Conservation (phyloP, 495 filamentous ascomycete species). For the Annulohypoxylon moriforme region DNA sequence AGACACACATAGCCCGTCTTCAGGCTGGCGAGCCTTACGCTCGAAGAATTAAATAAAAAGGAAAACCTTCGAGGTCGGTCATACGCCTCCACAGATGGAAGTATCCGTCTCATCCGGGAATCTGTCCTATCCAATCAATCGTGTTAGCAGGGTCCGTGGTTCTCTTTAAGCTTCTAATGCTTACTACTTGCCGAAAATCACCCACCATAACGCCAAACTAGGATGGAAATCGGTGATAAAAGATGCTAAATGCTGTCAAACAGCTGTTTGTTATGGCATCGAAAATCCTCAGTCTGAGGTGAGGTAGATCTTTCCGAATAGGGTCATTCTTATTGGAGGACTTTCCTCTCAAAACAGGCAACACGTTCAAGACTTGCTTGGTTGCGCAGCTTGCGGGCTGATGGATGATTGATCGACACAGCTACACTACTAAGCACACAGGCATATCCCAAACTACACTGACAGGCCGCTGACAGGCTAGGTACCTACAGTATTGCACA, state of each 20-base stretch:
- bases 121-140: constrained; percentile 29
- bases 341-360: constrained; percentile 24
- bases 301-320: constrained; percentile 25
- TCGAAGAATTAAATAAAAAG: not conserved
- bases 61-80: constrained; percentile 36
- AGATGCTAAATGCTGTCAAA: not conserved
- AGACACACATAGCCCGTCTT: constrained; percentile 29
- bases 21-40: constrained; percentile 5
- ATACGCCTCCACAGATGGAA: constrained; percentile 38
- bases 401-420: constrained; percentile 38
- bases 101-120: constrained; percentile 40
- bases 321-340: constrained; percentile 25
- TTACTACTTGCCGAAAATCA: constrained; percentile 15
- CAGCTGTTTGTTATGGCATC: constrained; percentile 9
- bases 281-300: constrained; percentile 11
- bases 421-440: constrained; percentile 1
- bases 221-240: not conserved
- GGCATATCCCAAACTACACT: constrained; percentile 4
- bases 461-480: not conserved
- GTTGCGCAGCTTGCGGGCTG: constrained; percentile 15
- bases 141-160: constrained; percentile 12
- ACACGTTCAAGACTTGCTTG: constrained; percentile 2
- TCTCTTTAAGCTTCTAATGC: constrained; percentile 19
- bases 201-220: not conserved
- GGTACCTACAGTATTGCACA: not conserved